Evolutionary conservation across 768 basidiomycete species (phyloP), one percentile per base, ranked within the genome.

Genomic region (Russula virescens): DNA sequence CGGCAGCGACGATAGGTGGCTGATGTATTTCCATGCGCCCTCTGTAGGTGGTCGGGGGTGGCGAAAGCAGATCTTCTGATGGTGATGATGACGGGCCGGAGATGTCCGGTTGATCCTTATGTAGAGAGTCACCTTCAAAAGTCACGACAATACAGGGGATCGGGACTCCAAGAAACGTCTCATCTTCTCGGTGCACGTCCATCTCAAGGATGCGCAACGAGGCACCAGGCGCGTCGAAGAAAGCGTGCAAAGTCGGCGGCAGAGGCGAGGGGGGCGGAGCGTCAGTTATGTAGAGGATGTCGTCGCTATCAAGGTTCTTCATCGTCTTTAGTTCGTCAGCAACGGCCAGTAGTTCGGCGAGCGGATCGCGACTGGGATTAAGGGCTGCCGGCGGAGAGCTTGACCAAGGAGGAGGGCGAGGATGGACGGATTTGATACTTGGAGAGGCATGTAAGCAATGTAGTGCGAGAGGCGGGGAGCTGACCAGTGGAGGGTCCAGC

Each of bases 131-230:
- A 7, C 53, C 47, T 45, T 64, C 63, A 14, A 47, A 60, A 2
- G 63, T 64, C 31, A 64, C 63, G 19, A 64, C 63, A 23, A 64
- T 64, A n/a, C 63, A 64, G 21, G 63, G 63, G 40, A 64, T 55
- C 18, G 63, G 63, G 16, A 49, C 40, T 7, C 63, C 63, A 14
- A 54, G 53, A 48, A 60, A 64, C 2, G 58, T 59, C 42, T 64
- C 58, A 47, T 59, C 58, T 43, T 64, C 58, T 18, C 47, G 35
- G 53, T 64, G 58, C 11, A 64, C 38, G 25, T 64, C 63, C 63
- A 64, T 64, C 47, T 64, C 63, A 23, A 64, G 58, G 14, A 64
- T 43, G 19, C 42, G 63, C 3, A 55, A 18, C 25, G 63, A 54
- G 9, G 47, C 3, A 13, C 46, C 47, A 28, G 63, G 53, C 25